Evolutionary conservation across 495 filamentous ascomycete genomes (phyloP).

Genomic region (Aspergillus nanangensis): DNA sequence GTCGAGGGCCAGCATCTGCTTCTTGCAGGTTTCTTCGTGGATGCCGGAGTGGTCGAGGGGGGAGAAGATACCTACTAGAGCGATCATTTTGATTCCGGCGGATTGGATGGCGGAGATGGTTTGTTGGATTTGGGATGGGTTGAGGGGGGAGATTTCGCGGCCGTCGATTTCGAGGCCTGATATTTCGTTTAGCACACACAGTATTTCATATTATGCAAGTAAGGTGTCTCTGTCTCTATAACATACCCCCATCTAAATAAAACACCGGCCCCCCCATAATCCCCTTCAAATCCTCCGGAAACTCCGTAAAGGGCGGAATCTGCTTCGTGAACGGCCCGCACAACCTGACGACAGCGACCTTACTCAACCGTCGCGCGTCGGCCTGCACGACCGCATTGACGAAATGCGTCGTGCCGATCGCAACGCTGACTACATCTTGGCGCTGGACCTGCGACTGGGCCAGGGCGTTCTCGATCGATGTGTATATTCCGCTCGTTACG

Average conservation of each 20-base stretch:
- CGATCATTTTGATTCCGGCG: slow-evolving; percentile 23
- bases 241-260: slow-evolving; percentile 33
- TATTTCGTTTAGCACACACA: too few species aligned
- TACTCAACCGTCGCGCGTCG: slow-evolving; percentile 44
- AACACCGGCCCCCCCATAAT: slow-evolving; percentile 31
- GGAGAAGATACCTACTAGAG: slow-evolving; percentile 35
- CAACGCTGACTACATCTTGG: slow-evolving; percentile 47
- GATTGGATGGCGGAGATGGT: neutral
- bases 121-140: slow-evolving; percentile 19
- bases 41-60: slow-evolving; percentile 25
- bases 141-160: slow-evolving; percentile 22
- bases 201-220: too few species aligned
- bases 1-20: slow-evolving; percentile 10
- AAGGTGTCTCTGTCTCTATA: too few species aligned
- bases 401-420: slow-evolving; percentile 61
- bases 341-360: slow-evolving; percentile 52
- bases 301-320: slow-evolving; percentile 49
- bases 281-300: slow-evolving; percentile 25
- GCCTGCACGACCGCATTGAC: slow-evolving; percentile 59
- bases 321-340: slow-evolving; percentile 50
- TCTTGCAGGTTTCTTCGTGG: slow-evolving; percentile 18
- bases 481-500: slow-evolving; percentile 50
- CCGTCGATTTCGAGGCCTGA: slow-evolving; percentile 38
- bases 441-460: slow-evolving; percentile 30
- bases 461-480: slow-evolving; percentile 44